Conservation (phyloP, 2,329 filamentous ascomycete species). For the Diaporthe batatas region DNA sequence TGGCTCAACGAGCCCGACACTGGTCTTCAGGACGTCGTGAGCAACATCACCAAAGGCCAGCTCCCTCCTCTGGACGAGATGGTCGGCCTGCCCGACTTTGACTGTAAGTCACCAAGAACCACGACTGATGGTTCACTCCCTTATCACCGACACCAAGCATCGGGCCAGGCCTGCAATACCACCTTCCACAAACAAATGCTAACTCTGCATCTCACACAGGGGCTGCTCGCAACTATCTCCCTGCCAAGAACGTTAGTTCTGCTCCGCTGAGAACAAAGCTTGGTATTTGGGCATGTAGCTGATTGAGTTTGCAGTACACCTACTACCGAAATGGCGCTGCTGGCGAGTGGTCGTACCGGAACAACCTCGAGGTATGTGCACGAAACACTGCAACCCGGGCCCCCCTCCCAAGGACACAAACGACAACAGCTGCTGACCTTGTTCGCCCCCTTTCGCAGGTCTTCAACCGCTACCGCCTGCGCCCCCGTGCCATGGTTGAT, state of each 20-base stretch:
- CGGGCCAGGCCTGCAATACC: neutral
- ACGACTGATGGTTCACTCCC: neutral
- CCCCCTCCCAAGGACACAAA: neutral
- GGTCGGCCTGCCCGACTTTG: constrained; percentile 66
- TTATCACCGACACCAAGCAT: neutral
- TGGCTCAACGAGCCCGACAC: constrained; percentile 56
- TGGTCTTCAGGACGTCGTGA: constrained; percentile 56
- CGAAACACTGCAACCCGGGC: neutral
- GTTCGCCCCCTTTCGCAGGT: constrained; percentile 44
- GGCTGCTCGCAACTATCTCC: constrained; percentile 63
- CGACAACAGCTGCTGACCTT: neutral
- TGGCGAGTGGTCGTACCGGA: constrained; percentile 68
- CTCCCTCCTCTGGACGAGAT: constrained; percentile 60
- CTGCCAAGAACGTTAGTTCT: constrained; percentile 50
- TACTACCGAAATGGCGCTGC: constrained; percentile 69
- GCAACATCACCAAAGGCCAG: constrained; percentile 50
- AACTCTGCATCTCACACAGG: constrained; percentile 3
- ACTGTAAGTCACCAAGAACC: constrained; percentile 51
- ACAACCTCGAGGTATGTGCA: constrained; percentile 62
- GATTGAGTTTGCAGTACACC: constrained; percentile 55
- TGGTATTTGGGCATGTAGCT: constrained; percentile 6
- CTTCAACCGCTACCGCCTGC: constrained; percentile 62
- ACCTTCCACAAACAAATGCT: neutral
- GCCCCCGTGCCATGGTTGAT: constrained; percentile 64
- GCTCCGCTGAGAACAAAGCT: neutral